Evolutionary conservation across 139 green algal genomes (phyloP).

Genomic region (Picochlorum sp.): DNA sequence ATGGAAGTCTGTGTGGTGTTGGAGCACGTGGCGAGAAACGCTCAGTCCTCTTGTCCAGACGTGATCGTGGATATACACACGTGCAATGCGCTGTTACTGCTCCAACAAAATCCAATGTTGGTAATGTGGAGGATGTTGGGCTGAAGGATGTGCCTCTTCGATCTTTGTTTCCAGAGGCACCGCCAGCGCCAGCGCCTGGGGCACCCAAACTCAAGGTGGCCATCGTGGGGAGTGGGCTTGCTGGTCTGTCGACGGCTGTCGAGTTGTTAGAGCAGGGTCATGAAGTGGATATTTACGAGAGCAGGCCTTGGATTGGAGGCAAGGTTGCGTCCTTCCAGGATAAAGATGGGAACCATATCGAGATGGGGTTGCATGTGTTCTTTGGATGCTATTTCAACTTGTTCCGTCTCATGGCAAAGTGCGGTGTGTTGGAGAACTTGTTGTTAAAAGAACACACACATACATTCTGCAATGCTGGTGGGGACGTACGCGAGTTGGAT

Average conservation of each 20-base stretch:
- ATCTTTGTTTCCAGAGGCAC: conserved; percentile 75
- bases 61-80: too few relatives aligned
- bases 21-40: too few relatives aligned
- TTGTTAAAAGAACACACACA: conserved; percentile 93
- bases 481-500: conserved; percentile 84
- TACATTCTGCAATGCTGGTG: conserved; percentile 91
- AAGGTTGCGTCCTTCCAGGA: conserved; percentile 91
- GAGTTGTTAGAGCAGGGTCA: conserved; percentile 89
- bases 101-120: conserved; percentile 16
- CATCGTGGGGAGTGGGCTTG: conserved; percentile 78
- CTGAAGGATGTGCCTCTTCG: conserved; percentile 76
- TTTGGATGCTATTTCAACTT: conserved; percentile 94
- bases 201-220: conserved; percentile 76
- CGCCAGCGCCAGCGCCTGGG: conserved; percentile 39
- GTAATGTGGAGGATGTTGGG: conserved; percentile 45
- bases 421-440: conserved; percentile 87
- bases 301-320: conserved; percentile 80
- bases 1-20: too few relatives aligned
- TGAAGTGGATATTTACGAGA: conserved; percentile 93
- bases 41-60: too few relatives aligned
- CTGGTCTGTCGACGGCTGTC: conserved; percentile 86
- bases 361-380: conserved; percentile 96
- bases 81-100: conserved; percentile 12
- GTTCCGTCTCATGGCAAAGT: conserved; percentile 94
- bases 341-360: conserved; percentile 94